Percentiles rank a stretch among this genome's conserved stretches.
phyloP scores from a whole-genome alignment of 2,329 filamentous ascomycete species.

The Metarhizium anisopliae region DNA sequence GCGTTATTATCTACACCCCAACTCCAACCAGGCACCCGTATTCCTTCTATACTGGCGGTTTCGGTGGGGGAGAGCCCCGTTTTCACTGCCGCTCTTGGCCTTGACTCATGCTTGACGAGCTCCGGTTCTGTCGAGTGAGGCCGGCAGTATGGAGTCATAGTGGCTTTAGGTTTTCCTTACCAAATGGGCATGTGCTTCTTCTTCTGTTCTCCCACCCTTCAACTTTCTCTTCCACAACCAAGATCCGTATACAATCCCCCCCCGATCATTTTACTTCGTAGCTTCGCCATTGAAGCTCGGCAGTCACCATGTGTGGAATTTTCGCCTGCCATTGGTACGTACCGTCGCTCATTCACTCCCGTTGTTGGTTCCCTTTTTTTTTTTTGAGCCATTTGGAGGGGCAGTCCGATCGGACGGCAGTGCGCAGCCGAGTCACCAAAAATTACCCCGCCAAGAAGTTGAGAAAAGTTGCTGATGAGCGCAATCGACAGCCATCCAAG shows the following conservation, averaged over 20 bases:
- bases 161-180: constrained; percentile 1
- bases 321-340: constrained; percentile 88
- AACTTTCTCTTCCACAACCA: neutral
- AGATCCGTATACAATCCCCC: neutral
- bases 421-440: constrained; percentile 1
- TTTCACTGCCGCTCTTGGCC: constrained; percentile 1
- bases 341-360: neutral
- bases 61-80: neutral
- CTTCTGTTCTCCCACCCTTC: neutral
- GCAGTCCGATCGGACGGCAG: constrained; percentile 13
- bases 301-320: constrained; percentile 82
- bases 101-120: constrained; percentile 10
- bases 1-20: neutral
- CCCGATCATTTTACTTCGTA: neutral
- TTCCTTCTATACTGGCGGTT: neutral
- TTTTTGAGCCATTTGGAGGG: constrained; percentile 16
- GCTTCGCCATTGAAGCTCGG: constrained; percentile 6
- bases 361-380: neutral
- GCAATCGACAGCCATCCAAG: constrained; percentile 62
- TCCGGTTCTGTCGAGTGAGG: neutral
- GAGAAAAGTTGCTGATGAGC: constrained; percentile 7
- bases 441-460: constrained; percentile 20
- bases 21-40: too few species aligned
- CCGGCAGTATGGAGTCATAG: neutral
- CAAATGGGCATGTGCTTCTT: neutral